phyloP scores from a whole-genome alignment of 768 basidiomycete species.

The Tricholoma matsutake region DNA sequence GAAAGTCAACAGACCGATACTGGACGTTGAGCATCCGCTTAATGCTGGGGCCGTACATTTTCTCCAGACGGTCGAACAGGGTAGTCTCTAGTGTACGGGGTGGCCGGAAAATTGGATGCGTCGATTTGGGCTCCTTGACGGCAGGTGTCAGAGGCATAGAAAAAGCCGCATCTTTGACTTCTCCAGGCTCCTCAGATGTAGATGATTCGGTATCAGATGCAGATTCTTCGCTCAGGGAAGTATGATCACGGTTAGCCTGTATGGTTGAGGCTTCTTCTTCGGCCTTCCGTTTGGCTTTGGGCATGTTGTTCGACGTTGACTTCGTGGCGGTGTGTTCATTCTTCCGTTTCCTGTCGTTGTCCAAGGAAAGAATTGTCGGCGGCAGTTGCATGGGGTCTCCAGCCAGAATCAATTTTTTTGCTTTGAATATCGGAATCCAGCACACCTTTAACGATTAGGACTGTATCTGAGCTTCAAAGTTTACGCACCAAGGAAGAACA shows the following conservation, averaged over 20 bases:
- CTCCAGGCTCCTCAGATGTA: background rate
- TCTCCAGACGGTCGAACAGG: constrained; percentile 88
- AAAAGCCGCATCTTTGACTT: background rate
- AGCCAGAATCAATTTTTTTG: constrained; percentile 83
- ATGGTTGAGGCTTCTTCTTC: background rate
- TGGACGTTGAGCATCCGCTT: constrained; percentile 89
- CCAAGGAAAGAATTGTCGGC: constrained; percentile 80
- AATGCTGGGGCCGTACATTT: constrained; percentile 78
- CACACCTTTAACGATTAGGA: constrained; percentile 56
- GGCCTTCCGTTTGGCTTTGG: background rate
- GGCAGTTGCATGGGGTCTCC: constrained; percentile 97
- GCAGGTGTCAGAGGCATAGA: background rate
- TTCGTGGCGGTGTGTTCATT: background rate
- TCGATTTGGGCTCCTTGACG: constrained; percentile 10
- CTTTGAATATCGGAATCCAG: constrained; percentile 95
- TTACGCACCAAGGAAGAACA: background rate
- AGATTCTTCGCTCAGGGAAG: background rate
- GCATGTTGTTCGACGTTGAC: background rate
- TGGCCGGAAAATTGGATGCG: constrained; percentile 38
- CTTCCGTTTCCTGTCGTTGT: constrained; percentile 33
- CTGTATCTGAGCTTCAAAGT: constrained; percentile 3
- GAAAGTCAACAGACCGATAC: constrained; percentile 60
- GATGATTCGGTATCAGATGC: constrained; percentile 3
- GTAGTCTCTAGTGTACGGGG: constrained; percentile 82
- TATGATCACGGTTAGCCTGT: background rate